Evolutionary conservation across 345 rosid genomes (phyloP), one percentile per base, ranked within the genome.

Genomic region (Eucalyptus tenuipes): DNA sequence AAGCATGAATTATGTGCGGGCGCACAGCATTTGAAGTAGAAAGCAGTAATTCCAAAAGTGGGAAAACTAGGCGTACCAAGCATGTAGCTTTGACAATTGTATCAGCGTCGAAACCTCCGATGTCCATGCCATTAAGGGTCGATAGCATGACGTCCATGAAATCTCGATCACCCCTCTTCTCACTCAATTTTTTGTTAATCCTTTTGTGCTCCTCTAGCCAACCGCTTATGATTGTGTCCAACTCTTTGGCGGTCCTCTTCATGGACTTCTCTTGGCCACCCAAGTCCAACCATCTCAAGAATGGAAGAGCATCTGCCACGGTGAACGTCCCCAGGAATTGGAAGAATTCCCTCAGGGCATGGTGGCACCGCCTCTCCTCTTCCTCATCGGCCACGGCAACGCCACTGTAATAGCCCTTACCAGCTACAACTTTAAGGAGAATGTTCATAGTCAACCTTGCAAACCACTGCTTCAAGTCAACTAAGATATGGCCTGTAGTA

Each of bases 391-490:
- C 86, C 5, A 89, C 92, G 10, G 61, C 87, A 31, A 66, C 18
- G 1, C 79, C 40, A 9, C 40, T 31, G 79, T 31, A 31, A 57
- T 86, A 90, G 31, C 92, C 88, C 89, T 89, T 93, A 25, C 94
- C 92, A 3, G 92, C 94, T 31, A 92, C 61, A 90, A 90, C 88
- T 80, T 90, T 91, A 12, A 90, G 64, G 37, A 88, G 79, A 71
- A 93, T 84, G 27, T 92, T 92, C 64, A 89, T 31, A 12, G 86
- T 71, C 79, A 91, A 50, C 33, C 90, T 89, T 9, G 88, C 90
- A 42, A 91, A 79, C 92, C 93, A 90, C 82, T 53, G 88, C 25
- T 88, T 90, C 90, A 93, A 48, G 7, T 91, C 92, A n/a, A 93
- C 90, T 61, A 82, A 31, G 45, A 90, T 64, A 24, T 88, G 86